Base-by-base conservation (phyloP, 306 rosid genomes). In the Chamaecrista fasciculata region DNA sequence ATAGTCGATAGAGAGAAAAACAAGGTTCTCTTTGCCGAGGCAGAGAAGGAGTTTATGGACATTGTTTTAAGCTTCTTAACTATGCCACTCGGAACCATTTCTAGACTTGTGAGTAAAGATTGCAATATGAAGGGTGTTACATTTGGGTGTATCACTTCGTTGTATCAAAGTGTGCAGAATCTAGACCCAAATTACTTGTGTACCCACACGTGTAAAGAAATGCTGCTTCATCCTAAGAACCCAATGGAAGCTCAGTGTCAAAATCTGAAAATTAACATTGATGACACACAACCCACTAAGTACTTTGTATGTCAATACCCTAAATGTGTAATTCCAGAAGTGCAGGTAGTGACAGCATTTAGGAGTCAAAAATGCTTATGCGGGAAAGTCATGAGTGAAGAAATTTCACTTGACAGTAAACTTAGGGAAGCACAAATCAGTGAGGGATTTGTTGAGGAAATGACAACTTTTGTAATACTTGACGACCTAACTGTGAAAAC, bases 1-100 rank as follows among this genome's bases (percentile, higher is more conserved):
- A 0, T 46, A 12, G 34, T 66, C 25, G 34, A 31, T 42, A 50
- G 43, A 25, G 16, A 20, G 37, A 33, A 23, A 60, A 65, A 60
- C 1, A 49, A 12, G n/a, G 62, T 67, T 2, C 5, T 86, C 0
- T 78, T 69, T 43, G 86, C 26, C 2, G 48, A 67, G 20, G 68
- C 75, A 29, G 78, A 66, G 14, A 72, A 72, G 23, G 82, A 76
- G 2, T 67, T 78, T 59, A 71, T 73, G 4, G 74, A 72, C 16
- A 34, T 34, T 4, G 12, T 72, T 0, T n/a, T 53, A 25, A 69
- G 64, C 33, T 44, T 79, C 4, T 62, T 83, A 5, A 68, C 82
- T 0, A 2, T 70, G 7, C 82, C 77, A 18, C 3, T 63, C 0
- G 82, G 77, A 14, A 48, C 77, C 0, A 50, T 73, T 65, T 26